Conservation (phyloP, 768 basidiomycete species). For the Mycena crocata region DNA sequence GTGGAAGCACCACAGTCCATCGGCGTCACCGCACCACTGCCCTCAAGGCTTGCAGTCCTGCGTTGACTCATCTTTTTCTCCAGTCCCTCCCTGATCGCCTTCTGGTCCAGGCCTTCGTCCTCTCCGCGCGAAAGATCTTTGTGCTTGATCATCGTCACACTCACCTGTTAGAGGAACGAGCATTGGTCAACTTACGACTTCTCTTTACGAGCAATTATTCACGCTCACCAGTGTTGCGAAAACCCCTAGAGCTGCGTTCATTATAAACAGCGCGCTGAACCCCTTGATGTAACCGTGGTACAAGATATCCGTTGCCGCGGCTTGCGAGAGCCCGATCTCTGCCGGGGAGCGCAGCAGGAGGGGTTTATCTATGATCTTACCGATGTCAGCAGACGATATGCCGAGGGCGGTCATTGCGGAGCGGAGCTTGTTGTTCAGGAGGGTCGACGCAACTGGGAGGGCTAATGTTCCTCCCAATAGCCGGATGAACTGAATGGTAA, state of each 20-base stretch:
- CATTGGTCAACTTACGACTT: too few relatives aligned
- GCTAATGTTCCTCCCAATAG: slow-evolving; percentile 77
- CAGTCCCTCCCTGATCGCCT: slow-evolving; percentile 42
- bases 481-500: slow-evolving; percentile 68
- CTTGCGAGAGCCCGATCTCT: slow-evolving; percentile 49
- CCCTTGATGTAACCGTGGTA: slow-evolving; percentile 64
- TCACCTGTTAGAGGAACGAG: too few relatives aligned
- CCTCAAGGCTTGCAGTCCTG: too few relatives aligned
- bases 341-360: slow-evolving; percentile 45
- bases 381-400: slow-evolving; percentile 52
- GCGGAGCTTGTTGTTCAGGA: slow-evolving; percentile 69
- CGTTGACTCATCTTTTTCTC: slow-evolving; percentile 17
- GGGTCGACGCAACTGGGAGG: slow-evolving; percentile 69
- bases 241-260: slow-evolving; percentile 67
- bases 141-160: slow-evolving; percentile 70
- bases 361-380: slow-evolving; percentile 63
- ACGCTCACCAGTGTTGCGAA: slow-evolving; percentile 65
- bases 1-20: too few relatives aligned
- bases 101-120: slow-evolving; percentile 60
- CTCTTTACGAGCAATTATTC: too few relatives aligned
- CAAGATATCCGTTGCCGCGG: slow-evolving; percentile 55
- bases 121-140: slow-evolving; percentile 69
- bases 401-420: slow-evolving; percentile 51
- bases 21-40: too few relatives aligned
- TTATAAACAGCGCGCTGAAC: slow-evolving; percentile 68